Base-by-base conservation (phyloP, 2,329 filamentous ascomycete species). In the Ilyonectria sp. region DNA sequence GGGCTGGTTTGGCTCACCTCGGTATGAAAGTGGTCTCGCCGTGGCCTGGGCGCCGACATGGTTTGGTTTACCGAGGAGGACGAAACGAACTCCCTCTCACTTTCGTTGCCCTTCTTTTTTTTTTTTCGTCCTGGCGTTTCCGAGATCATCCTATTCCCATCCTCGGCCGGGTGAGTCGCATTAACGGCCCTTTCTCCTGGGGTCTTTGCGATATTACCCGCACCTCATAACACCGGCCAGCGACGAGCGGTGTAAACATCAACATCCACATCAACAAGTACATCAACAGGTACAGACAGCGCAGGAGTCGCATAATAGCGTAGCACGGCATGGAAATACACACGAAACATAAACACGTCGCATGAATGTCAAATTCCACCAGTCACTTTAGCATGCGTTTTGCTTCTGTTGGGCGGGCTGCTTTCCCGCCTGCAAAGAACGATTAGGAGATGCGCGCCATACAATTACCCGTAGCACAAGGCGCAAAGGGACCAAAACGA, bases 161-260 rank as follows among this genome's bases (percentile, higher is more conserved):
- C 26, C 50, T 60, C 52, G 52, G 58, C 19, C 57, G 37, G 23
- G 8, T 47, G 50, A 54, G 23, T 53, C 50, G 49, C 59, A 47
- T 54, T 47, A 49, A 59, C 55, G 54, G 55, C 23, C 55, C 55
- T 57, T 53, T 63, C 43, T 35, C 49, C 43, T 21, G 26, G 26
- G 23, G 10, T 31, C 56, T 46, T 49, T 44, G 47, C 63, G 63
- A 60, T 26, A 56, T 65, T 47, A 56, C 58, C 58, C 63, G 58
- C 52, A 47, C 31, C 33, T 47, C 37, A 64, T 55, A 46, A 53
- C 13, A 47, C 19, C 35, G 15, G 50, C 15, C 50, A 53, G 47
- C n/a, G n/a, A n/a, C 15, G 29, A 33, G 31, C 43, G 46, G 35
- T 33, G 44, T 49, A 44, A 49, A 23, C 33, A 50, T 49, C 29